Percentiles rank a stretch among this genome's conserved stretches.
phyloP scores from a whole-genome alignment of 345 rosid species.

The Cochlearia excelsa region DNA sequence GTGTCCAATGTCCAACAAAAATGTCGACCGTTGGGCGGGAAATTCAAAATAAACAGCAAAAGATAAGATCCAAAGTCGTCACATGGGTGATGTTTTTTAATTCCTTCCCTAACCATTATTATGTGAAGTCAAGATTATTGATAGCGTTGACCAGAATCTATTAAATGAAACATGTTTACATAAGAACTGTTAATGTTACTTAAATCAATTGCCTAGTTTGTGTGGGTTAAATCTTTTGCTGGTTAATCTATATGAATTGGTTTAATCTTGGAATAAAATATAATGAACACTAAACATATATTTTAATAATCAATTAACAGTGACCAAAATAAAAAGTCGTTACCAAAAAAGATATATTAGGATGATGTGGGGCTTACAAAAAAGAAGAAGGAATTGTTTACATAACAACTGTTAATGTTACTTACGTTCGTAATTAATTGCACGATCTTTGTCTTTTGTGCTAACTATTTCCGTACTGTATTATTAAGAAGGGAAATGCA shows the following conservation, averaged over 20 bases:
- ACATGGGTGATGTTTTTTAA: slow-evolving; percentile 26
- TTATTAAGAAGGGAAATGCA: slow-evolving; percentile 1
- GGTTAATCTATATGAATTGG: too few relatives aligned
- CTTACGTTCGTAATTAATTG: too few relatives aligned
- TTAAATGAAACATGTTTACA: slow-evolving; percentile 11
- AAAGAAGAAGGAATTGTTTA: too few relatives aligned
- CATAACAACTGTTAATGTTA: too few relatives aligned
- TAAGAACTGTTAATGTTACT: not conserved
- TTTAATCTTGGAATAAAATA: too few relatives aligned
- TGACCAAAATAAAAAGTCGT: too few relatives aligned
- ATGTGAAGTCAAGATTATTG: not conserved
- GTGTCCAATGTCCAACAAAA: slow-evolving; percentile 26
- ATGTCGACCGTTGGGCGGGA: slow-evolving; percentile 36
- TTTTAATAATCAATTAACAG: too few relatives aligned
- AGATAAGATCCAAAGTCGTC: slow-evolving; percentile 20
- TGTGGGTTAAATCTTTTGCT: not conserved
- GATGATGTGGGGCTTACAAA: too few relatives aligned
- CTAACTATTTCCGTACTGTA: not conserved
- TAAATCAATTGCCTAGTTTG: slow-evolving; percentile 20
- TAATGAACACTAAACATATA: too few relatives aligned
- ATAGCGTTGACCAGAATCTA: slow-evolving; percentile 26
- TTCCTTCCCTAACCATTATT: slow-evolving; percentile 21
- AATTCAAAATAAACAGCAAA: slow-evolving; percentile 32
- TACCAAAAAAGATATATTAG: too few relatives aligned
- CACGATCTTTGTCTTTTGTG: not conserved